Percentiles rank a stretch among this genome's conserved stretches.
phyloP scores from a whole-genome alignment of 306 rosid genomes.

The peach (Prunus persica) region Prunus_persica_NCBIv2 NC_034016.1:15972501-15973000 shows the following conservation, averaged over 20 bases:
- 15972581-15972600: neutral
- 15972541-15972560: conserved; percentile 13
- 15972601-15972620: neutral
- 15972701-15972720: too few relatives aligned
- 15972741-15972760: too few relatives aligned
- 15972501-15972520: neutral
- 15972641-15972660: too few relatives aligned
- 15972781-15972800: too few relatives aligned
- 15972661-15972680: too few relatives aligned
- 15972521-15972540: neutral
- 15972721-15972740: too few relatives aligned
- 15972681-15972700: too few relatives aligned
- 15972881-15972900: conserved; percentile 5
- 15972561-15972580: conserved; percentile 5
- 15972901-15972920: neutral
- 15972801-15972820: neutral
- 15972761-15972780: too few relatives aligned
- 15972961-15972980: neutral
- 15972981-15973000: neutral
- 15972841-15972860: neutral
- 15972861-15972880: neutral
- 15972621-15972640: neutral
- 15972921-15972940: conserved; percentile 22
- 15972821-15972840: neutral
- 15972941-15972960: conserved; percentile 9